These are phyloP conservation scores for Trypethelium eluteriae DNA, from an alignment of 495 filamentous ascomycete species.

Conservation along the genomic window DNA sequence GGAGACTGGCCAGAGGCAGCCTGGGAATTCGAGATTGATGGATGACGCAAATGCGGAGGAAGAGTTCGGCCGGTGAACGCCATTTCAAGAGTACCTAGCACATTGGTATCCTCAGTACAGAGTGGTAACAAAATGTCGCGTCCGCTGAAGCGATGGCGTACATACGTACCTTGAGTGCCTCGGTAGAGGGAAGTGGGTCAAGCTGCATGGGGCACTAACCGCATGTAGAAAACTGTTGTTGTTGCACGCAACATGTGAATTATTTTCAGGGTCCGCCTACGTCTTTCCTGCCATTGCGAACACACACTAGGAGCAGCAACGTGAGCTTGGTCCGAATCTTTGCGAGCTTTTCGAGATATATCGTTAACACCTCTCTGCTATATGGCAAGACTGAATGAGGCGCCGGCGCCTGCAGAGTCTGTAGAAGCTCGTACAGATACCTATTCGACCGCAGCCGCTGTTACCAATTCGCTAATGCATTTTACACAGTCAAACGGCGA, in stretches of 20 bases:
- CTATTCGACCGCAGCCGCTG: neutral
- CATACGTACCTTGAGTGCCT: no score
- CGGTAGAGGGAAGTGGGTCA: neutral
- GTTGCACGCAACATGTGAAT: neutral
- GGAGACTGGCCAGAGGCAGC: conserved; percentile 60
- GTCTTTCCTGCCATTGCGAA: neutral
- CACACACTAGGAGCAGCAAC: neutral
- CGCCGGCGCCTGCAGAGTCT: conserved; percentile 56
- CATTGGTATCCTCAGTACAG: neutral
- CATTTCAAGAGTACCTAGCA: conserved; percentile 35
- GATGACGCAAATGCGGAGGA: conserved; percentile 54
- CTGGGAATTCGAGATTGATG: conserved; percentile 45
- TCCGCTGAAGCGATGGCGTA: neutral
- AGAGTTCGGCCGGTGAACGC: conserved; percentile 53
- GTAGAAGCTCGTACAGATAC: conserved; percentile 68
- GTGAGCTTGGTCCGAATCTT: neutral
- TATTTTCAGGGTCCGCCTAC: neutral
- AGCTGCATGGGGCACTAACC: neutral
- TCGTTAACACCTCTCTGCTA: conserved; percentile 28
- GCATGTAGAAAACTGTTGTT: conserved; percentile 6
- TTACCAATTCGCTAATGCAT: conserved; percentile 12
- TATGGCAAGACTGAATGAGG: conserved; percentile 93
- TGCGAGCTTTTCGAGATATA: neutral
- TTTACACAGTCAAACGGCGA: conserved; percentile 63
- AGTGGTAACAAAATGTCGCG: neutral